phyloP scores from a whole-genome alignment of 441 rosid genomes.

The Gossypium trilobum region DNA sequence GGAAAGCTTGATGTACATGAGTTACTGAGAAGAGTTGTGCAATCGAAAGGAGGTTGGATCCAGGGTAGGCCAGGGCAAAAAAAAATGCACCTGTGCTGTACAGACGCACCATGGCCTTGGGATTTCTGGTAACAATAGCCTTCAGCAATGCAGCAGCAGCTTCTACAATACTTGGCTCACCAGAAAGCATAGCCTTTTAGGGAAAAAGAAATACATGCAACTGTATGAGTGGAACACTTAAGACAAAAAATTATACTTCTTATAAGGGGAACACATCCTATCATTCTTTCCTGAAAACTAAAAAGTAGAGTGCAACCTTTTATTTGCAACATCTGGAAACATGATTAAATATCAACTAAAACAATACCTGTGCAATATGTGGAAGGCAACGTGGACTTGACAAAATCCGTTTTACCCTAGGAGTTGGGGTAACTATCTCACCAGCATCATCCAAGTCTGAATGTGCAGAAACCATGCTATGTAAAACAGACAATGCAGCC shows the following conservation, averaged over 20 bases:
- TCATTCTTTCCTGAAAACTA: background rate
- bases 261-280: background rate
- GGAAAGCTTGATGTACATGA: slow-evolving; percentile 99
- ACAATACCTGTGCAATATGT: slow-evolving; percentile 89
- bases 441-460: slow-evolving; percentile 99
- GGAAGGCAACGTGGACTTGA: slow-evolving; percentile 98
- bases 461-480: slow-evolving; percentile 97
- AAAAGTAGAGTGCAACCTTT: background rate
- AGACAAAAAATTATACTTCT: background rate
- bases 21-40: slow-evolving; percentile 90
- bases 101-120: slow-evolving; percentile 93
- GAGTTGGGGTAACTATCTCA: slow-evolving; percentile 99
- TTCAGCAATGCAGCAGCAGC: slow-evolving; percentile 87
- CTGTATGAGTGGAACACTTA: slow-evolving; percentile 10
- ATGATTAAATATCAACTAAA: background rate
- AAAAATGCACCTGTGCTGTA: slow-evolving; percentile 98
- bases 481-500: slow-evolving; percentile 85
- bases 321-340: background rate
- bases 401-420: slow-evolving; percentile 85
- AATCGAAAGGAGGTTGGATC: slow-evolving; percentile 85
- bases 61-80: slow-evolving; percentile 95
- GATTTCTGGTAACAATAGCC: slow-evolving; percentile 95
- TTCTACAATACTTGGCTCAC: slow-evolving; percentile 96
- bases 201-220: slow-evolving; percentile 3
- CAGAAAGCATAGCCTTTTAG: slow-evolving; percentile 85